Evolutionary conservation across 805 yeast species (phyloP).

Genomic region (Tetrapisispora iriomotensis): DNA sequence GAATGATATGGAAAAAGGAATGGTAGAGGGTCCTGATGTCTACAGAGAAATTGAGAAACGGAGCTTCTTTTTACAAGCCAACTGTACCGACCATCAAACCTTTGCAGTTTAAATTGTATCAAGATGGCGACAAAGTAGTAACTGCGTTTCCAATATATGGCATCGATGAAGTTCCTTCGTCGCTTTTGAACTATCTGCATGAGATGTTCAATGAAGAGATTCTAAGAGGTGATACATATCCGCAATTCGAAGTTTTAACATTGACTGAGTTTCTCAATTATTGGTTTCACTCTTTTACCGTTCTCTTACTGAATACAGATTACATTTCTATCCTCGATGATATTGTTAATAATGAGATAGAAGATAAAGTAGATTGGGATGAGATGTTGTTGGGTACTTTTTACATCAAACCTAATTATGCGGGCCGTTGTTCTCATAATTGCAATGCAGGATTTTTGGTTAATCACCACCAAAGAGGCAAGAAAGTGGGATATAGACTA

Average conservation of each 20-base stretch:
- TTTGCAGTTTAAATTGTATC: constrained; percentile 31
- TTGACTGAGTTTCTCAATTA: constrained; percentile 46
- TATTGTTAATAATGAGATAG: constrained; percentile 10
- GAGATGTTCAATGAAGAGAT: constrained; percentile 54
- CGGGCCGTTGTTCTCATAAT: constrained; percentile 74
- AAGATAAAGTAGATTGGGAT: constrained; percentile 35
- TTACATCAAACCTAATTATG: constrained; percentile 78
- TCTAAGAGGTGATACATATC: constrained; percentile 69
- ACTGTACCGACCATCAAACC: constrained; percentile 30
- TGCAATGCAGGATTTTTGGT: constrained; percentile 87
- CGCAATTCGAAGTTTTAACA: constrained; percentile 37
- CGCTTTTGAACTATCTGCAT: constrained; percentile 38
- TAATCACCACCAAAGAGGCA: constrained; percentile 46
- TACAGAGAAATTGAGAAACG: constrained; percentile 15
- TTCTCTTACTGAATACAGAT: constrained; percentile 45
- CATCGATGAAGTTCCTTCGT: constrained; percentile 38
- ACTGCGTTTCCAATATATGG: constrained; percentile 55
- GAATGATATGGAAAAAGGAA: too few species aligned
- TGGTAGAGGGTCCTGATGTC: neutral
- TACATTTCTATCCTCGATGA: constrained; percentile 4
- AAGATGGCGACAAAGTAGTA: constrained; percentile 36
- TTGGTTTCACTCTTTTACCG: constrained; percentile 62
- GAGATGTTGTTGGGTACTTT: constrained; percentile 56
- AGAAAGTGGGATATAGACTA: constrained; percentile 57
- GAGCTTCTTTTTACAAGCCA: constrained; percentile 29